Percentiles rank a stretch among this genome's conserved stretches.
Conservation (phyloP, 306 rosid species). For the Dalbergia cultrata region DNA sequence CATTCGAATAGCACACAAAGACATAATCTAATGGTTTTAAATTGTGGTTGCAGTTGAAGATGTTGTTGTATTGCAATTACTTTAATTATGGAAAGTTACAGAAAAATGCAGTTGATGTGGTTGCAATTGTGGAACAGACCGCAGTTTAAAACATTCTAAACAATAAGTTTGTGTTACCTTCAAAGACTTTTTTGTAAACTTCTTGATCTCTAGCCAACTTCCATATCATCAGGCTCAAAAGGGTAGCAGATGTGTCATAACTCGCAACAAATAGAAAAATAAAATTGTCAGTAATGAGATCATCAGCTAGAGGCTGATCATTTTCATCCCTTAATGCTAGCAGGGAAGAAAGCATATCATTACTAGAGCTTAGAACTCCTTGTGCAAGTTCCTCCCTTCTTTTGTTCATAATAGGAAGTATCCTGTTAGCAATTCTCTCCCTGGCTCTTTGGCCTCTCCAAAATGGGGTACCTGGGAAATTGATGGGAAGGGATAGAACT, state of each 20-base stretch:
- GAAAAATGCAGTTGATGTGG: too few relatives aligned
- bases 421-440: conserved; percentile 49
- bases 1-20: neutral
- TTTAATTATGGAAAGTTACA: too few relatives aligned
- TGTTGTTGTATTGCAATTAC: too few relatives aligned
- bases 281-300: conserved; percentile 53
- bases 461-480: conserved; percentile 54
- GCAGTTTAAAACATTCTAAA: too few relatives aligned
- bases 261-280: conserved; percentile 58
- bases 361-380: conserved; percentile 51
- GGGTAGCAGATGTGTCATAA: conserved; percentile 62
- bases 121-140: too few relatives aligned
- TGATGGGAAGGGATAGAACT: conserved; percentile 55
- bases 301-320: conserved; percentile 50
- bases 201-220: conserved; percentile 58
- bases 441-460: conserved; percentile 62
- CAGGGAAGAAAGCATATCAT: conserved; percentile 53
- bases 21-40: neutral
- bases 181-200: conserved; percentile 57
- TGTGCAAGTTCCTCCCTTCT: conserved; percentile 48
- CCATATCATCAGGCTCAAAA: conserved; percentile 61
- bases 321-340: conserved; percentile 64
- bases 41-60: too few relatives aligned
- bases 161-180: conserved; percentile 47
- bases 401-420: conserved; percentile 52